A percentile compares a stretch with the other conserved stretches of the same genome.
phyloP scores from a whole-genome alignment of 495 filamentous ascomycete species.

The Talaromyces adpressus region DNA sequence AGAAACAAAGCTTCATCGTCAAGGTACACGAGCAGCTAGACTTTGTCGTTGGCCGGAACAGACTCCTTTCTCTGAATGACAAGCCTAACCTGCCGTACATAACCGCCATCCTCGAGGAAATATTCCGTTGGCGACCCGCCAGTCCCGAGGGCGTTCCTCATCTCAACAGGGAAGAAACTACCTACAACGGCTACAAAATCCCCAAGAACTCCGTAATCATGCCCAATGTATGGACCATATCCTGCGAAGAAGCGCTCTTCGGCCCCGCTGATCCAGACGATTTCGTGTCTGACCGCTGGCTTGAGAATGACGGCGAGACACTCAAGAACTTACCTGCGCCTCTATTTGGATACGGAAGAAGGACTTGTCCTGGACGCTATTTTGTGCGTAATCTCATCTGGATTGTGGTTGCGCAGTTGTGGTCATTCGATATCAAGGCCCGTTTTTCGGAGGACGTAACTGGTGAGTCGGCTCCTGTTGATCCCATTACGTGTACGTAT shows the following conservation, averaged over 20 bases:
- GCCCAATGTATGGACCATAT: slow-evolving; percentile 12
- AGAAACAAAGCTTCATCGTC: slow-evolving; percentile 17
- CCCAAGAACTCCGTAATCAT: slow-evolving; percentile 11
- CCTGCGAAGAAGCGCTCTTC: slow-evolving; percentile 11
- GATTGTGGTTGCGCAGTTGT: slow-evolving; percentile 18
- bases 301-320: slow-evolving; percentile 14
- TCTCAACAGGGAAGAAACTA: slow-evolving; percentile 9
- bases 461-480: slow-evolving; percentile 13
- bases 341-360: slow-evolving; percentile 23
- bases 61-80: slow-evolving; percentile 25
- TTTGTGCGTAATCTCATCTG: slow-evolving; percentile 22
- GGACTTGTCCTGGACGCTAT: slow-evolving; percentile 21
- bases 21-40: slow-evolving; percentile 42
- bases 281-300: slow-evolving; percentile 23
- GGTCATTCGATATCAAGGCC: slow-evolving; percentile 26
- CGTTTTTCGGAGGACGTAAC: slow-evolving; percentile 2
- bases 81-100: slow-evolving; percentile 35
- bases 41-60: slow-evolving; percentile 8
- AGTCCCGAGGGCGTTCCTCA: slow-evolving; percentile 26
- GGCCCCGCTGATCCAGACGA: slow-evolving; percentile 11
- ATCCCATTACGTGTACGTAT: slow-evolving; percentile 19
- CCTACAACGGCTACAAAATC: slow-evolving; percentile 13
- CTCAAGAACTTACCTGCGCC: slow-evolving; percentile 7
- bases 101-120: slow-evolving; percentile 42
- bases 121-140: slow-evolving; percentile 45